Evolutionary conservation across 2,329 filamentous ascomycete species (phyloP).

Genomic region (Periconia sp.): DNA sequence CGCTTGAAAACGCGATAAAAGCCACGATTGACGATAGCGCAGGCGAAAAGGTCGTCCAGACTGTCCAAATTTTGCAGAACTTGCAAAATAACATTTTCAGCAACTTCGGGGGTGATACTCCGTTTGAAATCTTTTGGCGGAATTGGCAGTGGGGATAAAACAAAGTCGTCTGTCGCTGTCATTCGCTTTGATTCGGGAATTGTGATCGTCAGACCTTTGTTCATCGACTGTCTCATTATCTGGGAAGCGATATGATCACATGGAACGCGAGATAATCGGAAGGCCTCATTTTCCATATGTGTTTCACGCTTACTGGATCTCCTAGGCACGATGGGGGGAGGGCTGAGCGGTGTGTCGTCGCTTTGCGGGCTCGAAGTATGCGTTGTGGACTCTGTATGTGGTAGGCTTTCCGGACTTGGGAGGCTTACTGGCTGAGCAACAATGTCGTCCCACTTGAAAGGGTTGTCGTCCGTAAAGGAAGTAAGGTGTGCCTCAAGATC

Average conservation of each 20-base stretch:
- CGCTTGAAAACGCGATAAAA: constrained; percentile 65
- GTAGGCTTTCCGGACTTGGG: constrained; percentile 11
- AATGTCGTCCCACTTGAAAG: constrained; percentile 27
- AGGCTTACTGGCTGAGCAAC: constrained; percentile 12
- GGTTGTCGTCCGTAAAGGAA: constrained; percentile 36
- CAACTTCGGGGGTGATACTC: constrained; percentile 50
- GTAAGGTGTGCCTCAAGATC: constrained; percentile 43
- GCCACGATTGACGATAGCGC: constrained; percentile 60
- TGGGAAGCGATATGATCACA: constrained; percentile 40
- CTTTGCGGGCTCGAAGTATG: constrained; percentile 7
- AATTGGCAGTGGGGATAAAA: constrained; percentile 22
- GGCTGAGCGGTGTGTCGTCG: constrained; percentile 7
- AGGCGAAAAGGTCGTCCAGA: constrained; percentile 62
- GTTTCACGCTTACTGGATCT: constrained; percentile 50
- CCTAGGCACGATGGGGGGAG: constrained; percentile 46
- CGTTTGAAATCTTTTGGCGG: constrained; percentile 25
- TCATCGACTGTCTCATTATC: constrained; percentile 23
- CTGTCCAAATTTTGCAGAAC: constrained; percentile 58
- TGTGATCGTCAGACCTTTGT: constrained; percentile 28
- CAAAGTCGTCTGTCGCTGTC: constrained; percentile 26
- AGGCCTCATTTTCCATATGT: constrained; percentile 15
- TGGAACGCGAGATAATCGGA: constrained; percentile 31
- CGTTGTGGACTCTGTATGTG: constrained; percentile 17
- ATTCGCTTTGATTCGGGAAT: constrained; percentile 29
- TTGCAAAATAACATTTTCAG: constrained; percentile 58